Conservation (phyloP, 768 basidiomycete genomes). For the Mrakia frigida region DNA sequence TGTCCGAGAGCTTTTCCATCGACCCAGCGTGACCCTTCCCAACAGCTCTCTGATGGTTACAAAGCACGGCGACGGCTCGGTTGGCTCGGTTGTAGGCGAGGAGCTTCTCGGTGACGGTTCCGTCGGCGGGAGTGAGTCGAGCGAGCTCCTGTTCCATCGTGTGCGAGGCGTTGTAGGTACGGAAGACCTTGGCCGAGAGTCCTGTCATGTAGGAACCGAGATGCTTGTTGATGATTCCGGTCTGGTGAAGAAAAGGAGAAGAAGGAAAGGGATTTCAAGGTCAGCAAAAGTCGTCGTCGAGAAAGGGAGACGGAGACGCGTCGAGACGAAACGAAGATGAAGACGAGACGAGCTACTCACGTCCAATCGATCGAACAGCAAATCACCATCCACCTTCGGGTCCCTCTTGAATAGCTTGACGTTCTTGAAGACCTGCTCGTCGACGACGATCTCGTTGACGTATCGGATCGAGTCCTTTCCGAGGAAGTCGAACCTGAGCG, state of each 20-base stretch:
- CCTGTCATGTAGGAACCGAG: slow-evolving; percentile 92
- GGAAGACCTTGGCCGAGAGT: slow-evolving; percentile 97
- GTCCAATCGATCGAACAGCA: slow-evolving; percentile 88
- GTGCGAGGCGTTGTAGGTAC: slow-evolving; percentile 97
- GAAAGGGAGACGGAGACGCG: not conserved
- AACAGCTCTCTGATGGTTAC: slow-evolving; percentile 95
- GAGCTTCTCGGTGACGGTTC: slow-evolving; percentile 87
- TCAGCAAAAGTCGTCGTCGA: not conserved
- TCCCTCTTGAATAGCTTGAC: slow-evolving; percentile 89
- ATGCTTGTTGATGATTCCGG: slow-evolving; percentile 81
- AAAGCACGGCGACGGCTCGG: slow-evolving; percentile 91
- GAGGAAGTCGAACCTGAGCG: slow-evolving; percentile 85
- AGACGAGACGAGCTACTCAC: slow-evolving; percentile 51
- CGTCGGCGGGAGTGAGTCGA: slow-evolving; percentile 60
- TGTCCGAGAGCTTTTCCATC: slow-evolving; percentile 90
- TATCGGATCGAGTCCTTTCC: slow-evolving; percentile 99
- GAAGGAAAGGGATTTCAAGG: not conserved
- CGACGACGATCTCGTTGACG: slow-evolving; percentile 75
- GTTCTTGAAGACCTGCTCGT: slow-evolving; percentile 94
- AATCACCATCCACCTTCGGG: slow-evolving; percentile 78
- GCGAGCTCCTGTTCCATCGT: slow-evolving; percentile 91
- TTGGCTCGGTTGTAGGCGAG: slow-evolving; percentile 97
- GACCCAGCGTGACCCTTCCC: slow-evolving; percentile 88
- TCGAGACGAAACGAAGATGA: slow-evolving; percentile 1
- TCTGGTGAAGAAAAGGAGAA: slow-evolving; percentile 49